Base-by-base conservation (phyloP, 805 yeast genomes). In the Naumovozyma dairenensis region DNA sequence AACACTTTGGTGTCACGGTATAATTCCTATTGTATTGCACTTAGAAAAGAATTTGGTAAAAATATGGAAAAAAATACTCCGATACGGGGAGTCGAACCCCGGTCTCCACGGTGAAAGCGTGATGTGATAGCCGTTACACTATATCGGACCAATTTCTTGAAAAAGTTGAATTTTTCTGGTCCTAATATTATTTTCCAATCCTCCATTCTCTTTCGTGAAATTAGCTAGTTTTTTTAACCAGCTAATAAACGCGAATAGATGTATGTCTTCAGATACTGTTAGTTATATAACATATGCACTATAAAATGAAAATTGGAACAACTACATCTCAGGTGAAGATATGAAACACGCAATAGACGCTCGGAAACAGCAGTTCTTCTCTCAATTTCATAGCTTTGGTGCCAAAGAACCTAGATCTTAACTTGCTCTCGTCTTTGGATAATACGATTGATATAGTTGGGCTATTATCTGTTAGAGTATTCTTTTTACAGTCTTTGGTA, bases 101-200 rank as follows among this genome's bases (percentile, higher is more conserved):
- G 26, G 26, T 24, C 26, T 24, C 26, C 26, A 24, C 26, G 26
- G 26, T 24, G 26, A 24, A 47, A 48, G 53, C 53, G 53, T 39
- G 49, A 38, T 48, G 53, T 48, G 53, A 48, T 48, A 48, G 53
- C 53, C 53, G 49, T 45, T 48, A 48, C 53, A 48, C 53, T 48
- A 46, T 43, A 48, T 48, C 53, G 53, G 53, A 45, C 31, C n/a
- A 7, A 12, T 10, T 10, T 3, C 14, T 4, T 10, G 9, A 17
- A 16, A 16, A 4, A 29, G 9, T 29, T 18, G 22, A 16, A 3
- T 16, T n/a, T 18, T 2, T 14, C 24, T 10, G 8, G 14, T n/a
- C 32, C 2, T 7, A 3, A 2, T 4, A 28, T 15, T 14, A 6
- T 20, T 16, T 29, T 18, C n/a, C n/a, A n/a, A n/a, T n/a, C n/a